These are phyloP conservation scores for Ascosphaera aggregata DNA, from an alignment of 2,329 filamentous ascomycete species.

Conservation along the genomic window DNA sequence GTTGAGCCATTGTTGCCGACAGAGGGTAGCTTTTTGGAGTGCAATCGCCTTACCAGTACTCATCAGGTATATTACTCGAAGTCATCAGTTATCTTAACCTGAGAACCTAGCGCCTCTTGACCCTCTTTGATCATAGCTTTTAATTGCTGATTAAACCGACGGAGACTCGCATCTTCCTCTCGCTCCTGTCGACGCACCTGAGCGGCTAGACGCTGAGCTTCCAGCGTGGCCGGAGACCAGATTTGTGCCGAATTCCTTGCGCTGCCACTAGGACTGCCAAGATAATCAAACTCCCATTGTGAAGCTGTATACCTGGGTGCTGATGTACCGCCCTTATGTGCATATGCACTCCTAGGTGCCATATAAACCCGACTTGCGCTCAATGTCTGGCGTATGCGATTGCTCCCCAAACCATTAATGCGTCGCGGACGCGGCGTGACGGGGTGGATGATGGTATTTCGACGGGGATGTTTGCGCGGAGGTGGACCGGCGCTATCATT, in stretches of 20 bases:
- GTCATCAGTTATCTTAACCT: constrained; percentile 35
- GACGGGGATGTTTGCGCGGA: constrained; percentile 3
- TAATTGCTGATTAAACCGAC: constrained; percentile 54
- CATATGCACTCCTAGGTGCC: too few relatives aligned
- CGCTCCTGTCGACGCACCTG: constrained; percentile 48
- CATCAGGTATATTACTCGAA: neutral
- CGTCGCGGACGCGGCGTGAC: constrained; percentile 2
- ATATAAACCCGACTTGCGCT: constrained; percentile 2
- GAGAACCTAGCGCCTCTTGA: constrained; percentile 60
- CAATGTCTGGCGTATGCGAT: constrained; percentile 1
- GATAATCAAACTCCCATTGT: too few relatives aligned
- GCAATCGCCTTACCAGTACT: too few relatives aligned
- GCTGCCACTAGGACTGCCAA: too few relatives aligned
- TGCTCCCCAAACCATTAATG: neutral
- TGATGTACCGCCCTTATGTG: too few relatives aligned
- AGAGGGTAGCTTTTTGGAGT: too few relatives aligned
- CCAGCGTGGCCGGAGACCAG: constrained; percentile 17
- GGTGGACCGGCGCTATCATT: neutral
- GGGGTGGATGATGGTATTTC: constrained; percentile 3
- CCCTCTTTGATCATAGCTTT: constrained; percentile 78
- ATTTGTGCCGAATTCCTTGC: neutral
- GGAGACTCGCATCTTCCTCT: constrained; percentile 57
- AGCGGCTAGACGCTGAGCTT: constrained; percentile 53
- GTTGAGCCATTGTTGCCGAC: too few relatives aligned
- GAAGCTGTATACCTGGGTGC: too few relatives aligned